These are phyloP conservation scores for Mucor velutinosus DNA, from an alignment of 371 early-diverging fungal genomes.

Conservation along the genomic window DNA sequence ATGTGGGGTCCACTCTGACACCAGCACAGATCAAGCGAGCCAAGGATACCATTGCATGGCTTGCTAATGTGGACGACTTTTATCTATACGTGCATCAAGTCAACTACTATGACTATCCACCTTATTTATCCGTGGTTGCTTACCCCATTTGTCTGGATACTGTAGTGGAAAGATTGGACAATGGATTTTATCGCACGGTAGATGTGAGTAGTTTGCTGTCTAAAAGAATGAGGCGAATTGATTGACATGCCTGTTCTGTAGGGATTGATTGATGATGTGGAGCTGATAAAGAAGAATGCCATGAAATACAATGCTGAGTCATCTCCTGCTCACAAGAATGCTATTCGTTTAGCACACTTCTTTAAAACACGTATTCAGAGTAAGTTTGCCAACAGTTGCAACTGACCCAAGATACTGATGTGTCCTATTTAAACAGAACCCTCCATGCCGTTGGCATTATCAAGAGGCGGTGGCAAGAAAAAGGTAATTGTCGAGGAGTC, in stretches of 20 bases:
- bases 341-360: conserved; percentile 58
- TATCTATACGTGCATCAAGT: conserved; percentile 69
- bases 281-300: conserved; percentile 68
- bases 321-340: conserved; percentile 60
- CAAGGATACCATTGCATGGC: conserved; percentile 36
- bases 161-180: conserved; percentile 56
- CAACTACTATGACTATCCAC: conserved; percentile 64
- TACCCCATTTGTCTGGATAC: conserved; percentile 74
- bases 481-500: conserved; percentile 31
- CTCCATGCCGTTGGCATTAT: conserved; percentile 43
- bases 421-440: conserved; percentile 25
- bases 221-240: background rate
- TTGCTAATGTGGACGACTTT: conserved; percentile 49
- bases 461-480: conserved; percentile 18
- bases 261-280: conserved; percentile 70
- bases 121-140: conserved; percentile 66
- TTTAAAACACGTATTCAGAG: conserved; percentile 55
- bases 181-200: conserved; percentile 63
- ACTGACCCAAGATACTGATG: too few species aligned
- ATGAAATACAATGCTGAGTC: conserved; percentile 67
- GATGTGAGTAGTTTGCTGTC: conserved; percentile 16
- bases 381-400: conserved; percentile 22
- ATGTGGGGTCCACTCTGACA: conserved; percentile 18
- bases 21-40: conserved; percentile 33
- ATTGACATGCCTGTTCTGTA: conserved; percentile 3